Percentiles rank a stretch among this genome's conserved stretches.
Conservation (phyloP, 495 filamentous ascomycete species). For the Penicillium cataractarum region DNA sequence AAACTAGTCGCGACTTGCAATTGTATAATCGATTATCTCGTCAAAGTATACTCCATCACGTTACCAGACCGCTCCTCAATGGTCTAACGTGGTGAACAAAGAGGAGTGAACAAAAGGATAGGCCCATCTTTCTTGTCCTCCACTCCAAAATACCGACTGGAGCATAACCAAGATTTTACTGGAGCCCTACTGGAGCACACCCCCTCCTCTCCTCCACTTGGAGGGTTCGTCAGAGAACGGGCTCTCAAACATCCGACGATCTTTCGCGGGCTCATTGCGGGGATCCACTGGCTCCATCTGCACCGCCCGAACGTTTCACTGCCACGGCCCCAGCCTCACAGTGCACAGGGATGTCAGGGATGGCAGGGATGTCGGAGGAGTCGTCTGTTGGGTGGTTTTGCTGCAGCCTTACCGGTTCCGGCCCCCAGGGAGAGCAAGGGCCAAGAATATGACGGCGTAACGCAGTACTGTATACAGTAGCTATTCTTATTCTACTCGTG, state of each 20-base stretch:
- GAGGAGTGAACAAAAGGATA: background rate
- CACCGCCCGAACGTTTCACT: slow-evolving; percentile 33
- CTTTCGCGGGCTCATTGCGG: slow-evolving; percentile 15
- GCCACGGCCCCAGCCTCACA: slow-evolving; percentile 34
- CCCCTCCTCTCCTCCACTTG: background rate
- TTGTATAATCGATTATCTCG: background rate
- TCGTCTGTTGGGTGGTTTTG: background rate
- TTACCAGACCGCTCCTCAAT: slow-evolving; percentile 15
- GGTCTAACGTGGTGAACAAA: background rate
- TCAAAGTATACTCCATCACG: background rate
- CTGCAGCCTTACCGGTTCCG: background rate
- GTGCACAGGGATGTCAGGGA: slow-evolving; percentile 2
- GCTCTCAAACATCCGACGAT: slow-evolving; percentile 25
- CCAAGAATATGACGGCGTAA: background rate
- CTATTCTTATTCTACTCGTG: slow-evolving; percentile 1
- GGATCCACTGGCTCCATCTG: slow-evolving; percentile 24
- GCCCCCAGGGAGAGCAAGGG: background rate
- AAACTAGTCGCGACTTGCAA: too few species aligned
- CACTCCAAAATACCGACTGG: background rate
- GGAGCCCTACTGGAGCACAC: background rate
- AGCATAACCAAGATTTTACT: background rate
- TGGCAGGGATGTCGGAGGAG: background rate
- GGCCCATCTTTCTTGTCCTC: slow-evolving; percentile 5
- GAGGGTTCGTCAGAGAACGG: slow-evolving; percentile 22
- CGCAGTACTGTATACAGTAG: background rate